Evolutionary conservation across 179 eudicot genomes (phyloP), one percentile per base, ranked within the genome.

Genomic region (Camellia oleifera): DNA sequence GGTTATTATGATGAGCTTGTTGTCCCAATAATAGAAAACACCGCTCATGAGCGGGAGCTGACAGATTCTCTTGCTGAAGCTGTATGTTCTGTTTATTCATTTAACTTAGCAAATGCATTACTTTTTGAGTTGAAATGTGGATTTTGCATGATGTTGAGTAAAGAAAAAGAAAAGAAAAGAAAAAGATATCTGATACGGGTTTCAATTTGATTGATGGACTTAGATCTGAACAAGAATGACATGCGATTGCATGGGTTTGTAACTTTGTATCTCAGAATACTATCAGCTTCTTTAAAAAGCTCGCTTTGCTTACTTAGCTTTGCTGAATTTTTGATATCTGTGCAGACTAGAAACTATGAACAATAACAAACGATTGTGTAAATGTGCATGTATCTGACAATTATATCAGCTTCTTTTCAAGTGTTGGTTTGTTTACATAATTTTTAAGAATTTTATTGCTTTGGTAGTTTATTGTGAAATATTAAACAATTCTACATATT

Each of bases 1-100:
- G 99, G 99, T 56, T 96, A 96, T 78, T 90, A 94, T 81, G 99
- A 96, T 77, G 98, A 96, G 76, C 98, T 96, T 84, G 98, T 96
- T 54, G 92, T 96, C 74, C 99, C 99, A 71, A 96, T 94, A 72
- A 94, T 96, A 76, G 99, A 96, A 78, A 96, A 96, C 81, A 91
- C 98, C 67, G 99, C 99, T 56, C 91, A 91, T 84, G 99, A 96
- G 77, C 80, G 97, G 63, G 99, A 96, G 79, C 96, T 96, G 81
- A 96, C 99, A n/a, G 94, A 96, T 58, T 87, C 99, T 85, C 91
- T 96, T 53, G 95, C 98, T 75, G 93, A 85, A 83, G 99, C 99
- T 79, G 99, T 96, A 90, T 78, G 94, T 76, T 75, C 60, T 82
- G 2, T 69, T 60, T 17, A n/a, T 77, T 4, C 45, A 0, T 3